Evolutionary conservation across 78 protist genomes (phyloP), one percentile per base, ranked within the genome.

Genomic region (Dictyostelium brefeldianum): DNA sequence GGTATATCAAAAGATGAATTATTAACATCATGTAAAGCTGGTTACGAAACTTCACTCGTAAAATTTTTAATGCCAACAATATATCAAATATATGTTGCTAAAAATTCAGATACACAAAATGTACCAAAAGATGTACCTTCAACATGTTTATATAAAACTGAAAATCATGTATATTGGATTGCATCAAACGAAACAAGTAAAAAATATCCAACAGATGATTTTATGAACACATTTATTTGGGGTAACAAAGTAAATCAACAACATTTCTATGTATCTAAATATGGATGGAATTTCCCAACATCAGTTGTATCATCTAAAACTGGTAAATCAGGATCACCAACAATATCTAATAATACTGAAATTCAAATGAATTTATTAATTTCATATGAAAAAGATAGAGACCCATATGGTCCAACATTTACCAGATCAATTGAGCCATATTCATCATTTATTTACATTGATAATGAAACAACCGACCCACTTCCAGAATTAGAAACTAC

Each of bases 281-380:
- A 53, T 77, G 82, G 82, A 8, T 77, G 82, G 82, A 51, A 54
- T 9, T 77, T 77, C 69, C 69, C 82, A 48, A 77, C 47, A 2
- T 29, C 15, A 1, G 22, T 70, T 70, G 22, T 15, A 25, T 15
- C 43, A 12, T 25, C 15, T 5, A 41, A n/a, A 17, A 22, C 53
- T 36, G 29, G 25, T 22, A n/a, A n/a, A n/a, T n/a, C n/a, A n/a
- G 43, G n/a, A 27, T 25, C 22, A 2, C 71, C 71, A 64, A 70
- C 51, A 3, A 8, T 70, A 17, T 29, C 78, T 0, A 70, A 70
- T 41, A 70, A 70, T 25, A 36, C 78, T 22, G 0, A n/a, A 5
- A 18, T 1, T 11, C 78, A 48, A 41, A 41, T 70, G 78, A 70
- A 70, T 36, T 18, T 29, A 18, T 36, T n/a, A 9, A 64, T 64